Evolutionary conservation across 192 early-diverging fungal genomes (phyloP).

Genomic region (Coemansia sp.): DNA sequence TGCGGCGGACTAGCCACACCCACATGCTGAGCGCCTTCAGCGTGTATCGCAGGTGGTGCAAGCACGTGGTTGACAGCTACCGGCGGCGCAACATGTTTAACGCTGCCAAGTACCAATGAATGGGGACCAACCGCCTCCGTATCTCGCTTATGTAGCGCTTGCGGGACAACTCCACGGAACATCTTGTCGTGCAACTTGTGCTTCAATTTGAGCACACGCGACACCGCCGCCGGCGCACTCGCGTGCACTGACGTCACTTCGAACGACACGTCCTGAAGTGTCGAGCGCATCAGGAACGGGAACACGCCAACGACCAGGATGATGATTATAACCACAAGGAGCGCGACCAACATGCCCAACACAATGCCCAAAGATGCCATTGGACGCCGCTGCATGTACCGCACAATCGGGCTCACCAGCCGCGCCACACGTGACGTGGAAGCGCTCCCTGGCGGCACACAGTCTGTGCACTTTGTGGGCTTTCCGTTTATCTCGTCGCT

Average conservation of each 20-base stretch:
- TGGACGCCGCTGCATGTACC: constrained; percentile 41
- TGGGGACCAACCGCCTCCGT: background rate
- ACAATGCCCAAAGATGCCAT: constrained; percentile 32
- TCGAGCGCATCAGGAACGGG: constrained; percentile 42
- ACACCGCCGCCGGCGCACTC: constrained; percentile 26
- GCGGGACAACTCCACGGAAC: background rate
- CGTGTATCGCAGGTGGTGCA: background rate
- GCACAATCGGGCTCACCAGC: constrained; percentile 22
- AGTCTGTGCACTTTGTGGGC: constrained; percentile 6
- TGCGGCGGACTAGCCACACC: background rate
- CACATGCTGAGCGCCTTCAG: background rate
- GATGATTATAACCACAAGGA: constrained; percentile 38
- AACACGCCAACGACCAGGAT: constrained; percentile 39
- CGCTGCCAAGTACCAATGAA: background rate
- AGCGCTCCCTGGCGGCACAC: background rate
- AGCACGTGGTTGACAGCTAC: background rate
- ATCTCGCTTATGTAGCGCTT: background rate
- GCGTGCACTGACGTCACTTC: constrained; percentile 32
- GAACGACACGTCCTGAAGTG: constrained; percentile 44
- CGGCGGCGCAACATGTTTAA: background rate
- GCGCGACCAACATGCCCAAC: constrained; percentile 23
- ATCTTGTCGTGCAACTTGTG: background rate
- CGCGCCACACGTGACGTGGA: constrained; percentile 1
- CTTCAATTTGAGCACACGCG: constrained; percentile 11
- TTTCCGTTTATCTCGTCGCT: background rate